Evolutionary conservation across 2,329 filamentous ascomycete genomes (phyloP), one percentile per base, ranked within the genome.

Genomic region (Teratosphaeria zuluensis): DNA sequence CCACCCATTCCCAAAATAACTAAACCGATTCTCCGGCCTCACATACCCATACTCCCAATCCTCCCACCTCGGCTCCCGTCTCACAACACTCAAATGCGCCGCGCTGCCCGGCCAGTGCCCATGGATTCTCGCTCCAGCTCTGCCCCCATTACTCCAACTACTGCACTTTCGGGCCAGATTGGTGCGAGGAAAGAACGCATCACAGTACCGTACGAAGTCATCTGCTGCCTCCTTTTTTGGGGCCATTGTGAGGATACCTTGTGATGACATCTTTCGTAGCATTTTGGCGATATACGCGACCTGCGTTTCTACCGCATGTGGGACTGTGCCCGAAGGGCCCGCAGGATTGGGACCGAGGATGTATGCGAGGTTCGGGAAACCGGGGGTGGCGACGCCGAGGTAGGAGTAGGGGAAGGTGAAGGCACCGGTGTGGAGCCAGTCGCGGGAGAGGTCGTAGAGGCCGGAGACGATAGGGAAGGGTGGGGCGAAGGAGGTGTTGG

Each of bases 361-460:
- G 59, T 66, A 66, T 55, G 65, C 67, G 59, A 67, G 69, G 55
- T 69, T 69, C 19, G 68, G 68, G 46, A 69, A 67, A 3, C 56
- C 56, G 6, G 58, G n/a, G 12, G 58, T 55, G 8, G 48, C 54
- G 28, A 59, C 46, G n/a, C 55, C 56, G 55, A 59, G 55, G 51
- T 55, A 59, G 38, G 60, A 61, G 56, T 64, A 63, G 30, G 67
- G 69, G 58, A 62, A 64, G 54, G 58, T 73, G 65, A 56, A 68
- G 54, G 54, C 67, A 58, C 75, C 75, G 72, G 65, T 73, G 67
- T 24, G 69, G 46, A 21, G 62, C 59, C 24, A 78, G 57, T 51
- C 71, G 38, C 56, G 55, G 12, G 64, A 63, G 3, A 69, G 64
- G 57, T 69, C 65, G 60, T 32, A 60, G 16, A 46, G 54, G 21